Evolutionary conservation across 768 basidiomycete species (phyloP).

Genomic region (Boletus vermiculosoides): DNA sequence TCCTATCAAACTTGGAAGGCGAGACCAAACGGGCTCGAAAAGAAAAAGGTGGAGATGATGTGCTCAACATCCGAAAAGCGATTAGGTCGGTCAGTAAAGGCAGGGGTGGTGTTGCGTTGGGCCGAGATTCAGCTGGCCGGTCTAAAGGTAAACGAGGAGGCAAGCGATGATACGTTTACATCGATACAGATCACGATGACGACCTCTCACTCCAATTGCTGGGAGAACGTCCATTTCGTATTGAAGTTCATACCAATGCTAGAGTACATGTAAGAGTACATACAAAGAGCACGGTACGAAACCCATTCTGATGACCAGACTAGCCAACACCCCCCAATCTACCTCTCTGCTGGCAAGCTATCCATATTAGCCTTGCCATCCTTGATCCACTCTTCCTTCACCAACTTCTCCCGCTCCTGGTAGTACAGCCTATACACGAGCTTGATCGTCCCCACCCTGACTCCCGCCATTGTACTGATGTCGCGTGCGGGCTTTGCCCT

Average conservation of each 20-base stretch:
- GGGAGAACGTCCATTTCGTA: slow-evolving; percentile 3
- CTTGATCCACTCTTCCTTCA: slow-evolving; percentile 84
- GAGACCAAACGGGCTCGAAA: slow-evolving; percentile 54
- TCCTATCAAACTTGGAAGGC: slow-evolving; percentile 77
- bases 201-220: neutral
- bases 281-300: slow-evolving; percentile 19
- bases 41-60: slow-evolving; percentile 45
- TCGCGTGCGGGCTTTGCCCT: slow-evolving; percentile 75
- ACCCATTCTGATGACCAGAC: neutral
- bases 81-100: slow-evolving; percentile 74
- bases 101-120: slow-evolving; percentile 59
- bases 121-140: slow-evolving; percentile 37
- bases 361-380: slow-evolving; percentile 62
- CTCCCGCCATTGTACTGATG: slow-evolving; percentile 87
- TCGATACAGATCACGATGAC: too few species aligned
- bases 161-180: slow-evolving; percentile 31
- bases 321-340: neutral
- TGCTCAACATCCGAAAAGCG: slow-evolving; percentile 88
- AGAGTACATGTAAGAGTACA: slow-evolving; percentile 19
- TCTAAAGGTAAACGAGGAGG: slow-evolving; percentile 23
- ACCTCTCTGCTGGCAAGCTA: slow-evolving; percentile 28
- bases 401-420: slow-evolving; percentile 68
- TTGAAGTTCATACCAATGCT: slow-evolving; percentile 11
- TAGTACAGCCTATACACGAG: slow-evolving; percentile 83
- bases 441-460: slow-evolving; percentile 94